phyloP scores from a whole-genome alignment of 345 rosid genomes.

The Murraya paniculata region DNA sequence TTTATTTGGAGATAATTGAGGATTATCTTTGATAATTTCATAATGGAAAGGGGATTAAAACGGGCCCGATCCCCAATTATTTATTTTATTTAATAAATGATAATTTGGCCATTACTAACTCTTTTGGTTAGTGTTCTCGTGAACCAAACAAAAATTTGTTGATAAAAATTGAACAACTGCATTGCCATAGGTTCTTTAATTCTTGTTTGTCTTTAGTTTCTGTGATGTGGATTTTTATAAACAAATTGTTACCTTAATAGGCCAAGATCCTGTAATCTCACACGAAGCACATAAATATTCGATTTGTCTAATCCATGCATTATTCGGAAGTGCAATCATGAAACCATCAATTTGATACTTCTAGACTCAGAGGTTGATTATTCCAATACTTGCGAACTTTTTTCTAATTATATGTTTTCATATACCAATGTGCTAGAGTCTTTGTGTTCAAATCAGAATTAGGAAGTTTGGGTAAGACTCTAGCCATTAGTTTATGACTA shows the following conservation, averaged over 20 bases:
- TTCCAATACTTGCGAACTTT: constrained; percentile 33
- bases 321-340: no score
- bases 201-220: constrained; percentile 17
- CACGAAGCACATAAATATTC: constrained; percentile 22
- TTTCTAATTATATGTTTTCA: constrained; percentile 24
- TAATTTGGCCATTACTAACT: no score
- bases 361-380: constrained; percentile 29
- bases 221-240: constrained; percentile 27
- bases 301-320: constrained; percentile 27
- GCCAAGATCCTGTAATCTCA: constrained; percentile 29
- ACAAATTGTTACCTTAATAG: no score
- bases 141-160: no score
- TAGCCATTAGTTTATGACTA: constrained; percentile 40
- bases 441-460: constrained; percentile 29
- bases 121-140: no score
- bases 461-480: constrained; percentile 35
- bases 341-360: constrained; percentile 31
- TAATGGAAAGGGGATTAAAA: no score
- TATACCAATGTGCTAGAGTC: constrained; percentile 30
- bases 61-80: no score
- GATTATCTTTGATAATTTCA: no score
- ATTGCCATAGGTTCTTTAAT: constrained; percentile 21
- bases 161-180: not conserved
- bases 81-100: no score
- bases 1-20: no score